Conservation (phyloP, 2,329 filamentous ascomycete genomes). For the Alternaria sp. region DNA sequence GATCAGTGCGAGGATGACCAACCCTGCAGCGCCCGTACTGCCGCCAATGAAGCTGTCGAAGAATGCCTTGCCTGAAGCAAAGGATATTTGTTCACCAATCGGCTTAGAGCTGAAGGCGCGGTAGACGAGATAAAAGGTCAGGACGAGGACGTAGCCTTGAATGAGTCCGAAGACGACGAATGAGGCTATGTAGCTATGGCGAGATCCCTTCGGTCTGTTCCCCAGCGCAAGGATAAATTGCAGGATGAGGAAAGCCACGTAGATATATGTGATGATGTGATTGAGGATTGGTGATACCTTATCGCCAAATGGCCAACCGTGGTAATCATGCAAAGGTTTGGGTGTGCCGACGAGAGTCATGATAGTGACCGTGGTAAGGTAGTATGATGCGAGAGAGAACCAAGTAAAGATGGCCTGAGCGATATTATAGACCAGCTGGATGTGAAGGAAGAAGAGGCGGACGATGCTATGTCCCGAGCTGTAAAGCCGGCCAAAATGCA, state of each 20-base stretch:
- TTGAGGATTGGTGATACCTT: slow-evolving; percentile 89
- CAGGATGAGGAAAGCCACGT: slow-evolving; percentile 87
- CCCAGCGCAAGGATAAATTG: slow-evolving; percentile 97
- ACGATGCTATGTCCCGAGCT: slow-evolving; percentile 96
- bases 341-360: slow-evolving; percentile 86
- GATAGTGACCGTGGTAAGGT: slow-evolving; percentile 96
- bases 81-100: background rate
- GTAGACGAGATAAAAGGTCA: slow-evolving; percentile 87
- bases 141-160: slow-evolving; percentile 86
- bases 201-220: slow-evolving; percentile 94
- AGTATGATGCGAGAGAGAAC: slow-evolving; percentile 84
- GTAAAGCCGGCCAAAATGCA: slow-evolving; percentile 99
- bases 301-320: slow-evolving; percentile 89
- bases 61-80: background rate
- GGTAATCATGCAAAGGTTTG: slow-evolving; percentile 40
- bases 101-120: slow-evolving; percentile 79
- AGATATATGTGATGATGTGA: slow-evolving; percentile 87
- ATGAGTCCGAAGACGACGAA: slow-evolving; percentile 88
- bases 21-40: slow-evolving; percentile 76
- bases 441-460: slow-evolving; percentile 98
- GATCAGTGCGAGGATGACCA: slow-evolving; percentile 91
- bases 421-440: slow-evolving; percentile 95
- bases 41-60: slow-evolving; percentile 56
- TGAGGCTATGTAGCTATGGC: slow-evolving; percentile 88
- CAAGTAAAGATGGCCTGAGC: slow-evolving; percentile 88